Evolutionary conservation across 164 flowering plant genomes (phyloP), one percentile per base, ranked within the genome.

Genomic region (Pachysandra terminalis): DNA sequence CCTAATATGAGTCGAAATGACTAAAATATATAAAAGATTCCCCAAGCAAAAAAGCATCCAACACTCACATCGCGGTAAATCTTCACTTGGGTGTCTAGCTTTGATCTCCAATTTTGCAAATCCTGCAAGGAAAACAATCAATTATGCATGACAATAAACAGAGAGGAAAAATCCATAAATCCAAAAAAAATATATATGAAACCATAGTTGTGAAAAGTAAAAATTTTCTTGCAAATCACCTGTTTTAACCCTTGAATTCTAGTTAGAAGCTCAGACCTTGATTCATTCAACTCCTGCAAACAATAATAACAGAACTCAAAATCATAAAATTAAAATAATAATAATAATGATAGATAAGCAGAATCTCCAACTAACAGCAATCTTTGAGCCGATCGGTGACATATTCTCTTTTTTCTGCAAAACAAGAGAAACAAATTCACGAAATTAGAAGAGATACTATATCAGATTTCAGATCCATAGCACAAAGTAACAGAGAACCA

Each of bases 71-170:
- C 87, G 1, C 85, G 89, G 65, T 90, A 90, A 65, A 77, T 67
- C 69, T 85, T 87, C 37, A 91, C 97, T 82, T 93, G 97, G 32
- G 88, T 83, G 63, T 93, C 97, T 61, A 93, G 57, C 73, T 86
- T 91, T 5, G 89, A 86, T 66, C 98, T 84, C 98, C 98, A 94
- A 71, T 68, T 86, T 76, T 90, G 96, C 79, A 93, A 71, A 71
- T 91, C 97, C 96, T 91, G 67, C 0, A 63, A 26, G 8, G 23
- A 3, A 22, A 60, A 40, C 22, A 17, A 59, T 22, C 41, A 53
- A n/a, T 25, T n/a, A 63, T 19, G 14, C 14, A 63, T 54, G 59
- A 41, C 28, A 7, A 14, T 22, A 27, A 68, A 26, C 13, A 21
- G 16, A 15, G 63, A 23, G n/a, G 19, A 25, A 35, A 21, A 40